Evolutionary conservation across 208 protist genomes (phyloP).

Genomic region (Trichomonas tenax): DNA sequence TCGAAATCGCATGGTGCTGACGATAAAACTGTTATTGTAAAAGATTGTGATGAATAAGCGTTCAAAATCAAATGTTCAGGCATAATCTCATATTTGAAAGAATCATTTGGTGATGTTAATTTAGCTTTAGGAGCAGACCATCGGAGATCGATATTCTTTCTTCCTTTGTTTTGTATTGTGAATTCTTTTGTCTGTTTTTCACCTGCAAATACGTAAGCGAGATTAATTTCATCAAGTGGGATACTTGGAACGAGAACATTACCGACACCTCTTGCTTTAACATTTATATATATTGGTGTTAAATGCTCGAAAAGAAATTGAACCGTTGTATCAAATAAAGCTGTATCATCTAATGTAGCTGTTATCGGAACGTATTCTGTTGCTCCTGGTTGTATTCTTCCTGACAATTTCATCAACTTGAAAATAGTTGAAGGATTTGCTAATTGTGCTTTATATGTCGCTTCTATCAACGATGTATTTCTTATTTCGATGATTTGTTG

Average conservation of each 20-base stretch:
- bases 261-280: background rate
- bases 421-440: background rate
- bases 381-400: background rate
- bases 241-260: background rate
- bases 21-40: background rate
- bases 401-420: background rate
- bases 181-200: background rate
- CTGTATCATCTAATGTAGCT: background rate
- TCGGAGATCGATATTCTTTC: background rate
- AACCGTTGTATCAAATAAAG: background rate
- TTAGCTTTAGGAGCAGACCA: background rate
- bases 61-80: background rate
- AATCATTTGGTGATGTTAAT: background rate
- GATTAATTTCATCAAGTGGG: background rate
- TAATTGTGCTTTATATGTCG: background rate
- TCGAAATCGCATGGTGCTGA: background rate
- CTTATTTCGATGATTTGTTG: background rate
- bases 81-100: background rate
- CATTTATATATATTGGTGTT: background rate
- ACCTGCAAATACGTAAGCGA: background rate
- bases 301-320: background rate
- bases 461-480: background rate
- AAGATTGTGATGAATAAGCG: background rate
- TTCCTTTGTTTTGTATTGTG: background rate
- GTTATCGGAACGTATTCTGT: background rate